These are phyloP conservation scores for Sphaerulina musiva DNA, from an alignment of 2,329 filamentous ascomycete genomes.

Conservation along the genomic window DNA sequence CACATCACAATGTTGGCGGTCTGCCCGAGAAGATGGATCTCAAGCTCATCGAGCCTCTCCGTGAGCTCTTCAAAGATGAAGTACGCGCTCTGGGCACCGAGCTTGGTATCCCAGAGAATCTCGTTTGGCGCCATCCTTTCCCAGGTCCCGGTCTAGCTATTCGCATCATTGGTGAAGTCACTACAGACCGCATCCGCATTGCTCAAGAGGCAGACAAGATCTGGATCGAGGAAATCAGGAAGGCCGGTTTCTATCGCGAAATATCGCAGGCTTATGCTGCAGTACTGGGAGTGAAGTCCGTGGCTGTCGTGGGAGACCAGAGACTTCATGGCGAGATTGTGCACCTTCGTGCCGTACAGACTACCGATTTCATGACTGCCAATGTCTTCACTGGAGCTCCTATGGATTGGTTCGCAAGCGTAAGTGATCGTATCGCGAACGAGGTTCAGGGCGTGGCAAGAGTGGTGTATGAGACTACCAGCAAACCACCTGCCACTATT, in stretches of 20 bases:
- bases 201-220: conserved; percentile 71
- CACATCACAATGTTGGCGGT: conserved; percentile 67
- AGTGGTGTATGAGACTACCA: conserved; percentile 64
- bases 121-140: conserved; percentile 74
- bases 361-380: conserved; percentile 67
- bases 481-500: conserved; percentile 65
- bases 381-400: conserved; percentile 59
- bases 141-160: conserved; percentile 70
- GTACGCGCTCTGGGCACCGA: conserved; percentile 63
- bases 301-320: conserved; percentile 65
- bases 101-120: conserved; percentile 64
- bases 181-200: conserved; percentile 69
- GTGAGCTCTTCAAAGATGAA: conserved; percentile 79
- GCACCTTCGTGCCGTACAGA: conserved; percentile 56
- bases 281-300: conserved; percentile 58
- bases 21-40: conserved; percentile 57
- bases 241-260: conserved; percentile 65
- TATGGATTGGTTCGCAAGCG: conserved; percentile 57
- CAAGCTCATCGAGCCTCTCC: conserved; percentile 70
- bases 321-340: conserved; percentile 59
- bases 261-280: conserved; percentile 66
- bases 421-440: conserved; percentile 65
- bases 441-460: conserved; percentile 66
- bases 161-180: conserved; percentile 78
- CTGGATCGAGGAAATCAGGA: conserved; percentile 68